Evolutionary conservation across 2,329 filamentous ascomycete genomes (phyloP).

Genomic region (Colletotrichum higginsianum): DNA sequence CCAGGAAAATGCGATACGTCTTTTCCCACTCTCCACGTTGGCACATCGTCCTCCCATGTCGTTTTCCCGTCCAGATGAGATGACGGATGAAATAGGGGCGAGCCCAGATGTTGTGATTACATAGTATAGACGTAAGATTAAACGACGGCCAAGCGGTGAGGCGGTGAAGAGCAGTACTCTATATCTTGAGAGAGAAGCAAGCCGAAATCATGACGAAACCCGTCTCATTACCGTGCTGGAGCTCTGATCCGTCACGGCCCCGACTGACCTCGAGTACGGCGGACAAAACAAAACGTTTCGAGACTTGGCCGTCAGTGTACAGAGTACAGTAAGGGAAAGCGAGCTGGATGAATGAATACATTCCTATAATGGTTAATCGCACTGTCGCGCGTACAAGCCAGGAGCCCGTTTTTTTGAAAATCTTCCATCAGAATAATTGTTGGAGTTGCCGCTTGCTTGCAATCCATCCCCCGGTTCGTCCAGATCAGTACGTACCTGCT

Average conservation of each 20-base stretch:
- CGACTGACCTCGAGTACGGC: no score
- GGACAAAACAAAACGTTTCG: neutral
- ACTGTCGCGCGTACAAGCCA: no score
- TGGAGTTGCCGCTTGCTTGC: conserved; percentile 29
- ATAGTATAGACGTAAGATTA: neutral
- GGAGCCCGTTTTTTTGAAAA: neutral
- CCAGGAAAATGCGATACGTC: conserved; percentile 30
- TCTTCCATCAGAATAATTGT: conserved; percentile 4
- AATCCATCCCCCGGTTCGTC: conserved; percentile 5
- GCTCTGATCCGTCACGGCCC: neutral
- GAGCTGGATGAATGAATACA: neutral
- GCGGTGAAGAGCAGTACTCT: neutral
- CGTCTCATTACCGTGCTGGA: no score
- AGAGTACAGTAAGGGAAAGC: neutral
- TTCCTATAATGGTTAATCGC: neutral
- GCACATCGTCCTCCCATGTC: conserved; percentile 17
- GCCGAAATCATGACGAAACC: neutral
- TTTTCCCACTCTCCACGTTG: neutral
- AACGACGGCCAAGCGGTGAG: neutral
- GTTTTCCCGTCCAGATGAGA: conserved; percentile 4
- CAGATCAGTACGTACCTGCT: conserved; percentile 8
- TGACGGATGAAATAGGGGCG: neutral
- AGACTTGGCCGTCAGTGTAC: neutral
- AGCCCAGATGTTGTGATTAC: neutral
- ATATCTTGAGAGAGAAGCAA: neutral